Percentiles rank a stretch among this genome's conserved stretches.
Evolutionary conservation across 371 early-diverging fungal genomes (phyloP).

Genomic region (Rhizopus microsporus): DNA sequence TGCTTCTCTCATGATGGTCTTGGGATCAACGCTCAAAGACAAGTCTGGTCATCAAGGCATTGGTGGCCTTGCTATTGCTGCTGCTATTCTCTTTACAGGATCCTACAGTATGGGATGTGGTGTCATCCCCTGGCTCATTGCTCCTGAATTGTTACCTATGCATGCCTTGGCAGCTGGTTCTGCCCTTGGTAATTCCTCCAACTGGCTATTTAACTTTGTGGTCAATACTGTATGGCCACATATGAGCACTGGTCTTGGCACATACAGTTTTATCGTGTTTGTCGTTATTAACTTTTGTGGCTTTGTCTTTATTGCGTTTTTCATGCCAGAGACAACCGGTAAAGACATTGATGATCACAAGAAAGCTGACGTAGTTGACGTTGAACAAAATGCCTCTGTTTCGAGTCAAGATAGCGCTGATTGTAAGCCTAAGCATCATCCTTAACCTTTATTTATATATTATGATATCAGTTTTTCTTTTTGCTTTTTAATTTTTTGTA

Average conservation of each 20-base stretch:
- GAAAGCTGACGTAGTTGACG: constrained; percentile 8
- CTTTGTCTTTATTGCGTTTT: constrained; percentile 41
- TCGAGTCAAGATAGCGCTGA: constrained; percentile 1
- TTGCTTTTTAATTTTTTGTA: neutral
- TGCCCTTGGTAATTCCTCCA: constrained; percentile 45
- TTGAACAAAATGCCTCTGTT: constrained; percentile 7
- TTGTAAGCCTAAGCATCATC: neutral
- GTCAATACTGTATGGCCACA: constrained; percentile 48
- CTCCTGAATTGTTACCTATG: constrained; percentile 49
- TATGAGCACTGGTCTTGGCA: constrained; percentile 31
- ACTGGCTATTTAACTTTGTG: constrained; percentile 50
- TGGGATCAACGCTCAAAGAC: constrained; percentile 28
- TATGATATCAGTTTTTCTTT: neutral
- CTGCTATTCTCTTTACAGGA: constrained; percentile 39
- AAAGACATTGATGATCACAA: constrained; percentile 35
- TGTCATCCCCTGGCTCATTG: constrained; percentile 55
- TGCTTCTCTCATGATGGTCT: constrained; percentile 40
- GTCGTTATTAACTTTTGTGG: constrained; percentile 45
- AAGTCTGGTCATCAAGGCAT: constrained; percentile 16
- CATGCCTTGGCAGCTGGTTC: constrained; percentile 46
- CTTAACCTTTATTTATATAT: neutral
- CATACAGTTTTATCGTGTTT: constrained; percentile 45
- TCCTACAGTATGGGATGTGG: constrained; percentile 52
- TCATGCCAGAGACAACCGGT: constrained; percentile 49
- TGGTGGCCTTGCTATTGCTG: constrained; percentile 40